These are phyloP conservation scores for Psilocybe sp. DNA, from an alignment of 768 basidiomycete species.

Conservation along the genomic window DNA sequence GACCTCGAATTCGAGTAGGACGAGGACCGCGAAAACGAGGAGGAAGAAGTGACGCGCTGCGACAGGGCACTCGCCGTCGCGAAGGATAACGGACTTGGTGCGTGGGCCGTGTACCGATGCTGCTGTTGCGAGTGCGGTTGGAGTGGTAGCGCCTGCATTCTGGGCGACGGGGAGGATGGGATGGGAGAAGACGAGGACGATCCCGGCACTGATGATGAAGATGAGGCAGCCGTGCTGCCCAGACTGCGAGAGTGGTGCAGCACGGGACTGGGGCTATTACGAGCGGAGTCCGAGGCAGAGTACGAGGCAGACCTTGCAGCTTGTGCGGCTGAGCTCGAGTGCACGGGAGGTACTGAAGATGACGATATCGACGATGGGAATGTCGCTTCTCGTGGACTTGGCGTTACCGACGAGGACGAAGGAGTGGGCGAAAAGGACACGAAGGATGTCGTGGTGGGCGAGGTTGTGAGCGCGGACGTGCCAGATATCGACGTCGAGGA, in stretches of 20 bases:
- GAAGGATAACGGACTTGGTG: conserved; percentile 13
- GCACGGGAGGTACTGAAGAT: no score
- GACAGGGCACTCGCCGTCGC: neutral
- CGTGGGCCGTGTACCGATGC: conserved; percentile 12
- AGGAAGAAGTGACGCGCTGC: conserved; percentile 3
- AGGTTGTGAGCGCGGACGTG: no score
- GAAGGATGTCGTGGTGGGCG: no score
- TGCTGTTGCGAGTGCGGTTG: conserved; percentile 11
- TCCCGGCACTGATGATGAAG: neutral
- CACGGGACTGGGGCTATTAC: neutral
- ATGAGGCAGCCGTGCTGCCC: neutral
- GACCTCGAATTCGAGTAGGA: no score
- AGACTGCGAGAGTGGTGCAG: neutral
- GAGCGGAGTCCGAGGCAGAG: neutral
- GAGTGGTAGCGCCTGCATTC: neutral
- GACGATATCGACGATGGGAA: neutral
- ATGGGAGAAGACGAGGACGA: neutral
- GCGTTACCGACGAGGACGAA: neutral
- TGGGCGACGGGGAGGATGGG: neutral
- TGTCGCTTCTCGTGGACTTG: neutral
- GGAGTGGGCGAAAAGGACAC: neutral
- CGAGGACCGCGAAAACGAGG: neutral
- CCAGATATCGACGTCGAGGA: no score
- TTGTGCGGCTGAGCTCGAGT: no score
- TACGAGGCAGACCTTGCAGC: neutral